A percentile compares a stretch with the other conserved stretches of the same genome.
Evolutionary conservation across 805 yeast genomes (phyloP).

Genomic region (Candida orba): DNA sequence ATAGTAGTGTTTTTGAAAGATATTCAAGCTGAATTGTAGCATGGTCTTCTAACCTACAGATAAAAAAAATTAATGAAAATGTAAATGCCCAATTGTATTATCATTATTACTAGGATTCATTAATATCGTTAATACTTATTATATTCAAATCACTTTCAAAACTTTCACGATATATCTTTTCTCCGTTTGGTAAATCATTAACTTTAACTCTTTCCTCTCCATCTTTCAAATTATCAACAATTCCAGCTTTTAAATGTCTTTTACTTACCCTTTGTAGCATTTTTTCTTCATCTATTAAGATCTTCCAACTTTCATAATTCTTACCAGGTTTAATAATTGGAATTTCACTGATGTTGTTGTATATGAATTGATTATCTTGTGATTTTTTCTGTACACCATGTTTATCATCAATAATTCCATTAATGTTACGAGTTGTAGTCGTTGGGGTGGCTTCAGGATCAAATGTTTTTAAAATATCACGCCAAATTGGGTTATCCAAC

Average conservation of each 20-base stretch:
- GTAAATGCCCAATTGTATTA: no score
- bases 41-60: neutral
- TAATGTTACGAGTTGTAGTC: neutral
- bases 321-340: constrained; percentile 14
- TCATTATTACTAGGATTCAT: constrained; percentile 3
- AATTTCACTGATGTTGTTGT: constrained; percentile 5
- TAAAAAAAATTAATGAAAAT: neutral
- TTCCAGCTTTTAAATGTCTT: constrained; percentile 58
- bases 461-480: constrained; percentile 32
- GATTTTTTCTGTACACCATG: neutral
- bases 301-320: constrained; percentile 43
- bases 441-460: constrained; percentile 9
- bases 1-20: no score
- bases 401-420: neutral
- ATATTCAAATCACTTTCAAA: constrained; percentile 21
- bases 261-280: constrained; percentile 54
- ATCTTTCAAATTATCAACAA: constrained; percentile 38
- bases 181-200: constrained; percentile 65
- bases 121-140: constrained; percentile 20
- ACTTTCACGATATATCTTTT: constrained; percentile 18
- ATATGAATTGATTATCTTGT: neutral
- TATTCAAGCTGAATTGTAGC: neutral
- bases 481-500: constrained; percentile 15
- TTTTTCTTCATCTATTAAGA: constrained; percentile 36
- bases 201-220: constrained; percentile 44